These are phyloP conservation scores for Macadamia tetraphylla DNA, from an alignment of 164 flowering plant genomes.

Conservation along the genomic window DNA sequence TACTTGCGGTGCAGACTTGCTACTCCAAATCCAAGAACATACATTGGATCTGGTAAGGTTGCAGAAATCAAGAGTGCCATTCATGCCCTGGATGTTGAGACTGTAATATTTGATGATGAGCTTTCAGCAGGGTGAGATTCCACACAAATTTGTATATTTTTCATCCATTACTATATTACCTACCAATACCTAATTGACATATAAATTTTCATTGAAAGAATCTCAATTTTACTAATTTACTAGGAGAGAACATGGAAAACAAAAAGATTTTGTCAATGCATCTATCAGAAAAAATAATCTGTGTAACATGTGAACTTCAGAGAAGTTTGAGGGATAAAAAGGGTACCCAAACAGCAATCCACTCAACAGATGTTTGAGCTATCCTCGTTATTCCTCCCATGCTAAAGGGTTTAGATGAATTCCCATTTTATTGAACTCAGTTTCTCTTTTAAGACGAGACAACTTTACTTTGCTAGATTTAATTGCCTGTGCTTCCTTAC, in stretches of 20 bases:
- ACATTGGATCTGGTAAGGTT: conserved; percentile 95
- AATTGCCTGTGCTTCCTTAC: background rate
- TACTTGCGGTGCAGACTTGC: conserved; percentile 46
- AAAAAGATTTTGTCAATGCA: too few relatives aligned
- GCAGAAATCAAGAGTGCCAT: conserved; percentile 84
- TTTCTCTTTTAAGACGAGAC: background rate
- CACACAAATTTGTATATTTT: background rate
- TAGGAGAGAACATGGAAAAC: too few relatives aligned
- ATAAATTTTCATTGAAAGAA: too few relatives aligned
- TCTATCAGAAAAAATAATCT: too few relatives aligned
- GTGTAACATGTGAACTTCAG: too few relatives aligned
- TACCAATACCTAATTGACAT: too few relatives aligned
- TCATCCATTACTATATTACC: background rate
- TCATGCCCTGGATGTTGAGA: conserved; percentile 74
- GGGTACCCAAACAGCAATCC: too few relatives aligned
- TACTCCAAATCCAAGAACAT: conserved; percentile 71
- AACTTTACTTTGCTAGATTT: background rate
- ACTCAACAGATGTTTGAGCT: too few relatives aligned
- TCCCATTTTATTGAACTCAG: background rate
- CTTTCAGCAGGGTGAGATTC: conserved; percentile 80
- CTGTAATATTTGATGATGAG: conserved; percentile 95
- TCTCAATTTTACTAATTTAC: too few relatives aligned
- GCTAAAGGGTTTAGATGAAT: background rate
- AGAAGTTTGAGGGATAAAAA: too few relatives aligned
- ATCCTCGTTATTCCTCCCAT: too few relatives aligned